Evolutionary conservation across 768 basidiomycete genomes (phyloP).

Genomic region (Suillus paluster): DNA sequence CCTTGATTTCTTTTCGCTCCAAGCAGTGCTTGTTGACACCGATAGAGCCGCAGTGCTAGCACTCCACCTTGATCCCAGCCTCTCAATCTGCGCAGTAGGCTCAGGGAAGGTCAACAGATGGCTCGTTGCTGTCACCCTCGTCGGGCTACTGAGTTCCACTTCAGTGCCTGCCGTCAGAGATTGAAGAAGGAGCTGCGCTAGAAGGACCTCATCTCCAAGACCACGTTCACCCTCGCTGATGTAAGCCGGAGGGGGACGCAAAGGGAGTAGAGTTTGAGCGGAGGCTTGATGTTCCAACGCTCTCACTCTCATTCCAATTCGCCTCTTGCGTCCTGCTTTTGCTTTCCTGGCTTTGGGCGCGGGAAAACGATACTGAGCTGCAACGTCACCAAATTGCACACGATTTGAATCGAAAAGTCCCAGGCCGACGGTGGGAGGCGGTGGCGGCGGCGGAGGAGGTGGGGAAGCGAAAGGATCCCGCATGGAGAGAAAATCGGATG

Average conservation of each 20-base stretch:
- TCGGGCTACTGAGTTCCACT: background rate
- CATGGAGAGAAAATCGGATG: constrained; percentile 37
- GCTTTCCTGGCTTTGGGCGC: constrained; percentile 36
- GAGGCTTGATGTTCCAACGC: constrained; percentile 32
- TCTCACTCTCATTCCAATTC: constrained; percentile 20
- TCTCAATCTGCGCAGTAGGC: constrained; percentile 19
- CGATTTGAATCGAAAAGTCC: constrained; percentile 31
- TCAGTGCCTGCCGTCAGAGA: constrained; percentile 22
- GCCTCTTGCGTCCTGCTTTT: constrained; percentile 20
- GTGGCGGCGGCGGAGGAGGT: constrained; percentile 18
- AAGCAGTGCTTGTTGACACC: constrained; percentile 2
- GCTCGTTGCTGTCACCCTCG: constrained; percentile 3
- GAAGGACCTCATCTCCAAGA: constrained; percentile 32
- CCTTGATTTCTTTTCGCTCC: background rate
- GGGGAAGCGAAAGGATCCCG: constrained; percentile 38
- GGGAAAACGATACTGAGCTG: constrained; percentile 36
- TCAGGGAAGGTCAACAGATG: constrained; percentile 19
- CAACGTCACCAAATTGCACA: constrained; percentile 27
- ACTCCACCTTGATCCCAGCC: constrained; percentile 33
- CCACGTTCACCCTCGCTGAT: constrained; percentile 12
- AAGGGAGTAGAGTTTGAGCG: constrained; percentile 28
- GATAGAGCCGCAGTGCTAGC: constrained; percentile 35
- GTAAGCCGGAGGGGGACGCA: constrained; percentile 17
- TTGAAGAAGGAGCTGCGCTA: constrained; percentile 36
- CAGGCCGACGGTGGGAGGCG: constrained; percentile 32